phyloP scores from a whole-genome alignment of 2,329 filamentous ascomycete genomes.

The Verticillium longisporum region DNA sequence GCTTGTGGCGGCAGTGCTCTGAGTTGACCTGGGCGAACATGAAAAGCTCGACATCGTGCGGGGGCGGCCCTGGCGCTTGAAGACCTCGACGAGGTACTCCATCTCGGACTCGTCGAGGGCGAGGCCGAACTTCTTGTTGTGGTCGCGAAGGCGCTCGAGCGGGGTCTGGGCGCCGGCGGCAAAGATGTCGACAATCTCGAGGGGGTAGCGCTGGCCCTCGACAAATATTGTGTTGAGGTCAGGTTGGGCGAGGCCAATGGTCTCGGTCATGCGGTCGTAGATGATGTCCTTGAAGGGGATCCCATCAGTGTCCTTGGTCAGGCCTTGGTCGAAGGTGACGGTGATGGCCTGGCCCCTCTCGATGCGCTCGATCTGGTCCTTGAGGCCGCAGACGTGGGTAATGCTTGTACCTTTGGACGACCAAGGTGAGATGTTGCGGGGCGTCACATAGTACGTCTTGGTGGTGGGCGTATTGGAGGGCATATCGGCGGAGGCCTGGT shows the following conservation, averaged over 20 bases:
- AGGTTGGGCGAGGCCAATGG: constrained; percentile 59
- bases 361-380: constrained; percentile 64
- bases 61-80: constrained; percentile 45
- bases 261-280: constrained; percentile 95
- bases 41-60: constrained; percentile 91
- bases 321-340: constrained; percentile 45
- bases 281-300: constrained; percentile 63
- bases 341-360: constrained; percentile 80
- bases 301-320: constrained; percentile 32
- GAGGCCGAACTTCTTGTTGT: constrained; percentile 78
- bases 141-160: constrained; percentile 66
- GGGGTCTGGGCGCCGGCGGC: constrained; percentile 53
- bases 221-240: constrained; percentile 73
- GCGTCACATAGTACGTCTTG: constrained; percentile 58
- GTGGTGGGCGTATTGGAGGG: constrained; percentile 29
- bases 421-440: constrained; percentile 91
- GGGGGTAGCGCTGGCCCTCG: constrained; percentile 52
- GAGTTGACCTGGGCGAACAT: constrained; percentile 99
- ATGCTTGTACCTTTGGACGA: constrained; percentile 95
- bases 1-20: constrained; percentile 80
- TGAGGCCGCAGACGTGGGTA: constrained; percentile 81
- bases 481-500: constrained; percentile 37
- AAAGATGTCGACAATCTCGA: constrained; percentile 72
- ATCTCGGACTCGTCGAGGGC: constrained; percentile 86
- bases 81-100: constrained; percentile 75